Evolutionary conservation across 352 stramenopile species (phyloP).

Genomic region (Phytophthora palmivora): DNA sequence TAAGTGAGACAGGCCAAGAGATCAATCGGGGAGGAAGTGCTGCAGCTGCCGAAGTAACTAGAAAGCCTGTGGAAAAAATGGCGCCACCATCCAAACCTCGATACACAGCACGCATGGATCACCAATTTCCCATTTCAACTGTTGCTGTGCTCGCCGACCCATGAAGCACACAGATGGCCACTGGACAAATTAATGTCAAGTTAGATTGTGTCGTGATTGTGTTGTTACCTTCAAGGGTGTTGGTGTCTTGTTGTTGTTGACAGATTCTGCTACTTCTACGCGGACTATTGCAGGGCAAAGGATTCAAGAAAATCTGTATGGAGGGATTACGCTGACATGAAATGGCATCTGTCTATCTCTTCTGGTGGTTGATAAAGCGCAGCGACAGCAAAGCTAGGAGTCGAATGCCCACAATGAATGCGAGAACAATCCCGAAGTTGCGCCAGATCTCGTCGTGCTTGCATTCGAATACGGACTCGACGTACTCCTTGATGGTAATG

Average conservation of each 20-base stretch:
- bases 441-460: conserved; percentile 62
- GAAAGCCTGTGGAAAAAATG: conserved; percentile 4
- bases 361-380: conserved; percentile 69
- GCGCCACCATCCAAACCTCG: conserved; percentile 36
- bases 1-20: conserved; percentile 5
- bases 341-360: conserved; percentile 29
- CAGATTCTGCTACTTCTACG: neutral
- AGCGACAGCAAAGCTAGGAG: conserved; percentile 54
- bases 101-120: conserved; percentile 64
- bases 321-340: conserved; percentile 10
- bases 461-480: conserved; percentile 57
- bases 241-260: conserved; percentile 1
- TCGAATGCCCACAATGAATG: conserved; percentile 57
- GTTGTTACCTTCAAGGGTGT: neutral
- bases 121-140: conserved; percentile 82
- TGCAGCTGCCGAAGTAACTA: conserved; percentile 4
- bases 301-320: conserved; percentile 5
- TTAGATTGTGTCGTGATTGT: conserved; percentile 3
- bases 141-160: conserved; percentile 69
- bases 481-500: conserved; percentile 63
- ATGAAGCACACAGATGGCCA: conserved; percentile 11
- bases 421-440: conserved; percentile 53
- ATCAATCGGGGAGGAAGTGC: conserved; percentile 9
- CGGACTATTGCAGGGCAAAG: too few relatives aligned
- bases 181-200: conserved; percentile 2